phyloP scores from a whole-genome alignment of 2,329 filamentous ascomycete species.

The Cordyceps pruinosa region DNA sequence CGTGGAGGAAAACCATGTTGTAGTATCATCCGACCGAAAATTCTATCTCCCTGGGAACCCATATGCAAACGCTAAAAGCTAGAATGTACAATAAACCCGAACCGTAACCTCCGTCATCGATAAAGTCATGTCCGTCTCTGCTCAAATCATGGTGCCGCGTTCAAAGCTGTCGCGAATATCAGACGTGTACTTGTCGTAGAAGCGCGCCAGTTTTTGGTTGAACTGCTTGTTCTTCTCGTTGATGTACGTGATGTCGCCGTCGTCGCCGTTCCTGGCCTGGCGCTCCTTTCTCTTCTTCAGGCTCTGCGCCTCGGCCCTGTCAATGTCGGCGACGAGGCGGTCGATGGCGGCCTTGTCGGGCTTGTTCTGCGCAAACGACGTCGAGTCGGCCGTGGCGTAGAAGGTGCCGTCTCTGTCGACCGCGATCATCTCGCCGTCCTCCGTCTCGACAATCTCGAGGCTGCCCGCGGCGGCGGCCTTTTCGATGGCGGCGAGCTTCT shows the following conservation, averaged over 20 bases:
- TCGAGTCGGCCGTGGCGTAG: constrained; percentile 81
- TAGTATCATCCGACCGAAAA: constrained; percentile 33
- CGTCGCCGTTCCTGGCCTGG: constrained; percentile 70
- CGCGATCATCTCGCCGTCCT: constrained; percentile 87
- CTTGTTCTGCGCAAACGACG: constrained; percentile 74
- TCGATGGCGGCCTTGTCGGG: constrained; percentile 85
- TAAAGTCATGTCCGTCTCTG: constrained; percentile 7
- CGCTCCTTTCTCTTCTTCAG: constrained; percentile 81
- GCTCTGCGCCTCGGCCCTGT: constrained; percentile 79
- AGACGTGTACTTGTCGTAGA: constrained; percentile 97
- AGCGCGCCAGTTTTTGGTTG: constrained; percentile 91
- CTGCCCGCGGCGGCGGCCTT: constrained; percentile 77
- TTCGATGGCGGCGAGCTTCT: constrained; percentile 80
- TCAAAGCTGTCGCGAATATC: constrained; percentile 98
- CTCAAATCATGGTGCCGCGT: constrained; percentile 87
- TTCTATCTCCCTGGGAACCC: not conserved
- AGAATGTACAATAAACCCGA: constrained; percentile 26
- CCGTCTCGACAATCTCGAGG: constrained; percentile 91
- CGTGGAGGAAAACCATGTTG: constrained; percentile 87
- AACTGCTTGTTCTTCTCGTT: constrained; percentile 99
- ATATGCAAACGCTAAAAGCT: constrained; percentile 19
- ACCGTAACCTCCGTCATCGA: not conserved
- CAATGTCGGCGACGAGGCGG: constrained; percentile 75
- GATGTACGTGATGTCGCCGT: constrained; percentile 94
- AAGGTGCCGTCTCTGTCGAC: constrained; percentile 87